These are phyloP conservation scores for Datisca glomerata DNA, from an alignment of 306 rosid species.

Conservation along the genomic window DNA sequence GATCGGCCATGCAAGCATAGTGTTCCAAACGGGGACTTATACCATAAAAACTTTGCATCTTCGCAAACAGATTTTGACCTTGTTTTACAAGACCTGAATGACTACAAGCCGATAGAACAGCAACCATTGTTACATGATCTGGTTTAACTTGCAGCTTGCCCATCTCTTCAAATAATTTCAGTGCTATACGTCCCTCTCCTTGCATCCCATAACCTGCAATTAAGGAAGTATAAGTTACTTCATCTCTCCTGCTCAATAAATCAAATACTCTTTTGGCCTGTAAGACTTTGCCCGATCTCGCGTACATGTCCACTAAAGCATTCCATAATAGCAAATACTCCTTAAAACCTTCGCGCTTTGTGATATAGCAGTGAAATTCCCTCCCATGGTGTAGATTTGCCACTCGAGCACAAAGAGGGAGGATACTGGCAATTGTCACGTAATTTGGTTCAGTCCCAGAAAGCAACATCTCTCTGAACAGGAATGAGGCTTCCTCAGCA, in stretches of 20 bases:
- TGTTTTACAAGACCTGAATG: slow-evolving; percentile 65
- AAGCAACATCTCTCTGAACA: slow-evolving; percentile 60
- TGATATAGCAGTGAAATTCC: slow-evolving; percentile 79
- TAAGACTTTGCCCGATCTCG: slow-evolving; percentile 65
- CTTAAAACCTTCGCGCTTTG: slow-evolving; percentile 35
- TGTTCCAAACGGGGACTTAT: slow-evolving; percentile 56
- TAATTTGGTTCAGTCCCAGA: slow-evolving; percentile 51
- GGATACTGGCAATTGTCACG: slow-evolving; percentile 77
- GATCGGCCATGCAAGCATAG: slow-evolving; percentile 76
- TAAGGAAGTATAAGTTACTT: slow-evolving; percentile 76
- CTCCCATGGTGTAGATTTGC: slow-evolving; percentile 81
- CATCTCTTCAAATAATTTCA: slow-evolving; percentile 78
- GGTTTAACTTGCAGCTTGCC: slow-evolving; percentile 38
- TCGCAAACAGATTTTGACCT: slow-evolving; percentile 42
- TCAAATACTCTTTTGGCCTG: slow-evolving; percentile 68
- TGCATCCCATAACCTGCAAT: slow-evolving; percentile 72
- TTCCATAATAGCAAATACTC: slow-evolving; percentile 56
- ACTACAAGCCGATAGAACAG: slow-evolving; percentile 73
- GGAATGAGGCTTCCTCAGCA: slow-evolving; percentile 55
- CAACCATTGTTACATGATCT: slow-evolving; percentile 73
- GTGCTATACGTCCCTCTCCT: slow-evolving; percentile 63
- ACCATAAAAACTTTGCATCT: slow-evolving; percentile 41
- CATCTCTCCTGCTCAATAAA: slow-evolving; percentile 52
- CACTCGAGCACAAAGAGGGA: slow-evolving; percentile 81
- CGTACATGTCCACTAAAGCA: slow-evolving; percentile 79